Percentiles rank a stretch among this genome's conserved stretches.
These are phyloP conservation scores for Albugo candida DNA, from an alignment of 352 stramenopile species.

Conservation along the genomic window DNA sequence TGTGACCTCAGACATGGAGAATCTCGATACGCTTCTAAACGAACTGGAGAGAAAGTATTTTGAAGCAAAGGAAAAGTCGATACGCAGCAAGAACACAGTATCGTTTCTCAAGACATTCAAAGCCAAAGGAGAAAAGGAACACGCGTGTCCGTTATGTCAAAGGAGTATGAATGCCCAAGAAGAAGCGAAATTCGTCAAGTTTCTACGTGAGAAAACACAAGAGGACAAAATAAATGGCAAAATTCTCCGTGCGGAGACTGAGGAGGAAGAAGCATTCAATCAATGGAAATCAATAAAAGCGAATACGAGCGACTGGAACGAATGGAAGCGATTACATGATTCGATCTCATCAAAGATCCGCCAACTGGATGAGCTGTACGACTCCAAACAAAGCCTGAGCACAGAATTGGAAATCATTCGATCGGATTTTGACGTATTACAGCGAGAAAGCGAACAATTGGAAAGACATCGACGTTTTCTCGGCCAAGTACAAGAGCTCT, in stretches of 20 bases:
- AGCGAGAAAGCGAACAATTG: conserved; percentile 17
- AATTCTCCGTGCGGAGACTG: conserved; percentile 36
- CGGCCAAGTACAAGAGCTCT: conserved; percentile 10
- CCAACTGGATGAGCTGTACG: conserved; percentile 29
- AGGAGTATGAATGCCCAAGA: conserved; percentile 37
- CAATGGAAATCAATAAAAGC: conserved; percentile 38
- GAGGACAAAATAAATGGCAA: conserved; percentile 57
- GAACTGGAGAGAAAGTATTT: conserved; percentile 41
- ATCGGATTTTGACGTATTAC: conserved; percentile 1
- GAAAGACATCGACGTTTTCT: conserved; percentile 18
- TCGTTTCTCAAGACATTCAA: conserved; percentile 72
- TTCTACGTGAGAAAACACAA: conserved; percentile 56
- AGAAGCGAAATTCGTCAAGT: conserved; percentile 30
- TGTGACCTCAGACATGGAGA: not conserved
- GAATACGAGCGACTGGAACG: conserved; percentile 44
- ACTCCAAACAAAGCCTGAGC: conserved; percentile 19
- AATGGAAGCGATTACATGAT: conserved; percentile 30
- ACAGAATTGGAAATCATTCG: conserved; percentile 34
- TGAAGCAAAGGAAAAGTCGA: conserved; percentile 64
- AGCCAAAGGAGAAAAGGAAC: conserved; percentile 59
- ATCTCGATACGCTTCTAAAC: conserved; percentile 26
- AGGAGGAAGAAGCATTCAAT: conserved; percentile 21
- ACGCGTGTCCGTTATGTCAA: conserved; percentile 57
- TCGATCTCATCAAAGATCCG: conserved; percentile 23
- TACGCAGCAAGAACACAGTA: conserved; percentile 62